Base-by-base conservation (phyloP, 2,329 filamentous ascomycete species). In the Aspergillus sojae region DNA sequence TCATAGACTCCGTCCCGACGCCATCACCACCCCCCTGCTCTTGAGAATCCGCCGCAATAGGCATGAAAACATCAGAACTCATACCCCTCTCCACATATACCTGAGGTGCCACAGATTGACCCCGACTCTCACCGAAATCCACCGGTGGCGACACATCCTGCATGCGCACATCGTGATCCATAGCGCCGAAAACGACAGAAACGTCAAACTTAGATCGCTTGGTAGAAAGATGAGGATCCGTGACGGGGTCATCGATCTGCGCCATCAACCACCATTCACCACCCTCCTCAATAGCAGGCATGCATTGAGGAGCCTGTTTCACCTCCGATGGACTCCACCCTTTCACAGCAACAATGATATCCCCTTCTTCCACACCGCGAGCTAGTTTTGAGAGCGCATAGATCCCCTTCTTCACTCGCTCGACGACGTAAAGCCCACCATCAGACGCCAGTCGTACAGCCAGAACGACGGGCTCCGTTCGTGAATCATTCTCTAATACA, bases 301-400 rank as follows among this genome's bases (percentile, higher is more conserved):
- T 61, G 58, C 60, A 12, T 61, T 48, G 16, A 55, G 62, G 60
- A 39, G 53, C 62, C 16, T 63, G 46, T 32, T 34, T 41, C 16
- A 34, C 59, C 34, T 52, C 34, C 57, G 61, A 57, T 19, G 62
- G 56, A 43, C 68, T 68, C 71, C 74, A 73, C 46, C 71, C 72
- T 65, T 78, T 79, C 21, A 72, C 72, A 19, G 76, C 77, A 66
- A 77, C 76, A n/a, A 75, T 57, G 6, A 81, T 58, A 65, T 80
- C 76, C 3, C 76, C 75, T 63, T 80, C 78, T 48, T 73, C 70
- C 7, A 81, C 72, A 58, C 69, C 72, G 19, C 65, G 65, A 9
- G 67, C 74, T 50, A 81, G 68, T 43, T 73, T 73, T 28, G 70
- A 77, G 36, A 81, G 68, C n/a, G 79, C 75, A 63, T 79, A 81